Conservation (phyloP, 768 basidiomycete species). For the Lentinula boryana region DNA sequence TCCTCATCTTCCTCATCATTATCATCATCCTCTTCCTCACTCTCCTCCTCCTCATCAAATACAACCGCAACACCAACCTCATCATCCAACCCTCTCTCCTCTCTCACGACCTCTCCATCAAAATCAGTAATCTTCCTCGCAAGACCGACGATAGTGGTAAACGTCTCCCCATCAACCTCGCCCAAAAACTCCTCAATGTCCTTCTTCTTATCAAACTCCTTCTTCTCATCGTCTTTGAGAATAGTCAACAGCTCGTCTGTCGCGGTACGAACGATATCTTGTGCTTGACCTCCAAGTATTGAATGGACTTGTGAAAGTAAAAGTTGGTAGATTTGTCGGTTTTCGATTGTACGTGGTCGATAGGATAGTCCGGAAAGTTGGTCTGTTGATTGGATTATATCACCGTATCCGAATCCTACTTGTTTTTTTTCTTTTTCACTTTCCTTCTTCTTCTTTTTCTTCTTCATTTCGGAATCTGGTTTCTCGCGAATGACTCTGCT, state of each 20-base stretch:
- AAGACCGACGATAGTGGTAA: conserved; percentile 76
- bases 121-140: conserved; percentile 97
- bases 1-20: conserved; percentile 53
- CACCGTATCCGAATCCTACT: conserved; percentile 62
- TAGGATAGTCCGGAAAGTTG: conserved; percentile 92
- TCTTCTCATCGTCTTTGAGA: conserved; percentile 78
- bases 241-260: conserved; percentile 88
- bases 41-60: conserved; percentile 94
- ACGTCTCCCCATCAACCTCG: conserved; percentile 60
- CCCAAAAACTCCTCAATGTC: conserved; percentile 81
- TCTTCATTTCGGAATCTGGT: conserved; percentile 90
- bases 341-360: conserved; percentile 90
- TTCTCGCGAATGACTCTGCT: conserved; percentile 78
- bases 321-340: conserved; percentile 89
- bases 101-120: conserved; percentile 71
- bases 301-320: conserved; percentile 80
- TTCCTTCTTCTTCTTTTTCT: conserved; percentile 71
- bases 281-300: conserved; percentile 88
- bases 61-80: conserved; percentile 97
- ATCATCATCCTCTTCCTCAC: conserved; percentile 81
- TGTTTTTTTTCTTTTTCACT: conserved; percentile 46
- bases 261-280: conserved; percentile 92
- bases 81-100: conserved; percentile 89
- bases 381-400: conserved; percentile 92
- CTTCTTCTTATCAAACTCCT: conserved; percentile 97